Base-by-base conservation (phyloP, 306 rosid species). In the Glycyrrhiza uralensis region DNA sequence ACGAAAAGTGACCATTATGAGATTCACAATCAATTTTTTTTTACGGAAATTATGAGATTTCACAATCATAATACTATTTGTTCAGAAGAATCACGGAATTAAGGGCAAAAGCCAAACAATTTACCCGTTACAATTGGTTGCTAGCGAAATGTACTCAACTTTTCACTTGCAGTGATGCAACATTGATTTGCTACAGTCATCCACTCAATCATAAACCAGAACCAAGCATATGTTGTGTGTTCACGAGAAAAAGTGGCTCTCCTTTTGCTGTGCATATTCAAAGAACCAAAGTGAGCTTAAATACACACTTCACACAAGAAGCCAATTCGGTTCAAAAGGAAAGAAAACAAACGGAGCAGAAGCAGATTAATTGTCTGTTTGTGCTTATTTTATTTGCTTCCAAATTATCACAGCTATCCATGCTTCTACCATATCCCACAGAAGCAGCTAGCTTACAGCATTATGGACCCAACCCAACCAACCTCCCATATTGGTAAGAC, bases 361-460 rank as follows among this genome's bases (percentile, higher is more conserved):
- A 47, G 36, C 38, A 13, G 14, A 15, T 52, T 4, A 10, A 17
- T 50, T 65, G 75, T 72, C 54, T 57, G 69, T 4, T 64, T 72
- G 74, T 71, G 68, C 50, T 78, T 71, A 71, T 30, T 63, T 78
- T 64, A 71, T 50, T 58, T 73, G 76, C 36, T 33, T 74, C 72
- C 33, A 49, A 38, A 59, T 20, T 42, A 56, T 64, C 57, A 12
- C 6, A 32, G 15, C 33, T 55, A 76, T 39, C 51, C 13, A 41
- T 4, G n/a, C 26, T 29, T 23, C 24, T 26, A 12, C 56, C 44
- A 22, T 36, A 76, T 68, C 32, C 44, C 35, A 3, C 9, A 47
- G 13, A 67, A 33, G n/a, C n/a, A n/a, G n/a, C n/a, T n/a, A n/a
- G 24, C 75, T 74, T 24, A 44, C 39, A 22, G 36, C 10, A 14